Percentiles rank a stretch among this genome's conserved stretches.
These are phyloP conservation scores for Ceratocystis alfenasii DNA, from an alignment of 2,329 filamentous ascomycete species.

Conservation along the genomic window DNA sequence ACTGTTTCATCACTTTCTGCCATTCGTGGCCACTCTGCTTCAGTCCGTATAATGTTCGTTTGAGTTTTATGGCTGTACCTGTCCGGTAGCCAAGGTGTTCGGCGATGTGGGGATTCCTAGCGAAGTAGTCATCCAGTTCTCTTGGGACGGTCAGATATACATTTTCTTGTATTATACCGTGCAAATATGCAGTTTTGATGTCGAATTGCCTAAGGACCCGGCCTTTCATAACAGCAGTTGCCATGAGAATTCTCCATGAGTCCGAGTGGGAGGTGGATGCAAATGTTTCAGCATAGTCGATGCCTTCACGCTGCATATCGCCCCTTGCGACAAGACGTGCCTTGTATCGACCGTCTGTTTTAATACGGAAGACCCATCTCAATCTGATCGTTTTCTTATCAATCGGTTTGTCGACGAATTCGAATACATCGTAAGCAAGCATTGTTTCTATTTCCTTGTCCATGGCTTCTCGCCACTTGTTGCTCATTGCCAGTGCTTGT, in stretches of 20 bases:
- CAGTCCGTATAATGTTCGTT: too few species aligned
- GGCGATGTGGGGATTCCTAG: too few species aligned
- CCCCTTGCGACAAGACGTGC: background rate
- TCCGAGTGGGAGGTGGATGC: background rate
- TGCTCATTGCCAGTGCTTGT: background rate
- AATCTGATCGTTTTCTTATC: background rate
- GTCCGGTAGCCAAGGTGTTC: too few species aligned
- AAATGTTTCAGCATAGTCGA: background rate
- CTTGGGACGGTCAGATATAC: too few species aligned
- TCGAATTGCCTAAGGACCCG: background rate
- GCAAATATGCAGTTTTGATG: too few species aligned
- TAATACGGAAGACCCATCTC: background rate
- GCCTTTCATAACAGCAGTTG: background rate
- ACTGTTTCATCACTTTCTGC: too few species aligned
- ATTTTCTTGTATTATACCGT: too few species aligned
- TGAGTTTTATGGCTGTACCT: too few species aligned
- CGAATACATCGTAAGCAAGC: background rate
- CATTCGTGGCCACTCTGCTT: too few species aligned
- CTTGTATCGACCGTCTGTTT: background rate
- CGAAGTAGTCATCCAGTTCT: too few species aligned
- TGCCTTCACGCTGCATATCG: background rate
- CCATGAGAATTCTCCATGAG: background rate
- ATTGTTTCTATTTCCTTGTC: background rate
- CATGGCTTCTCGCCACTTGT: background rate
- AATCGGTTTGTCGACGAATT: background rate